Evolutionary conservation across 768 basidiomycete species (phyloP), one percentile per base, ranked within the genome.

Genomic region (Ramaria sp.): DNA sequence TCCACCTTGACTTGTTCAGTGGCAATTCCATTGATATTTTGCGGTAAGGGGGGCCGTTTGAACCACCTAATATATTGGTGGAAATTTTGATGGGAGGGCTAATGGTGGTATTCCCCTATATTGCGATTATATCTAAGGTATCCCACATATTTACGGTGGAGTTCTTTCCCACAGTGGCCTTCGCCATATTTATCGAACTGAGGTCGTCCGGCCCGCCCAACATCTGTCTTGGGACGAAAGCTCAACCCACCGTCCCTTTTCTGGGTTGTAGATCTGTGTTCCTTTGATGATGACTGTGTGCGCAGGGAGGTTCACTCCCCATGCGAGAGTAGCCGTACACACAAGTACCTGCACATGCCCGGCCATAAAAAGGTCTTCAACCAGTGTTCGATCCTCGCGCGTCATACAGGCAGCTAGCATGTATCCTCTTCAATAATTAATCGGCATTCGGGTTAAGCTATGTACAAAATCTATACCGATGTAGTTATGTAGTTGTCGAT

Each of bases 211-310:
- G 96, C 96, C 63, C 94, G 86, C 96, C 96, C 2, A 98, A 83
- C 96, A 99, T 98, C 71, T 99, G 96, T 98, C 96, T 69, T 98
- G 96, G 0, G 86, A 83, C 1, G 91, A 94, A 6, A 98, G 72
- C 68, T 98, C 96, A 4, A 89, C 87, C 96, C 96, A 99, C 4
- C 89, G 83, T 19, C 96, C 96, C 71, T 98, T 96, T 71, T 96
- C 94, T 0, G 96, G 96, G 69, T 96, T 97, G 72, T 98, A 99
- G 60, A 98, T 94, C 72, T 98, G 94, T 0, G 96, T 98, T n/a
- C 96, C 96, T 69, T 98, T 99, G 77, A 99, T 97, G 73, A 98
- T 92, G 71, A 97, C 95, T 7, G 91, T 88, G 62, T 98, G 96
- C 1, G 94, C 95, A 3, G 96, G 96, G 0, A 98, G 74, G 67